phyloP scores from a whole-genome alignment of 1,284 basidiomycete genomes.

The Amylostereum areolatum region DNA sequence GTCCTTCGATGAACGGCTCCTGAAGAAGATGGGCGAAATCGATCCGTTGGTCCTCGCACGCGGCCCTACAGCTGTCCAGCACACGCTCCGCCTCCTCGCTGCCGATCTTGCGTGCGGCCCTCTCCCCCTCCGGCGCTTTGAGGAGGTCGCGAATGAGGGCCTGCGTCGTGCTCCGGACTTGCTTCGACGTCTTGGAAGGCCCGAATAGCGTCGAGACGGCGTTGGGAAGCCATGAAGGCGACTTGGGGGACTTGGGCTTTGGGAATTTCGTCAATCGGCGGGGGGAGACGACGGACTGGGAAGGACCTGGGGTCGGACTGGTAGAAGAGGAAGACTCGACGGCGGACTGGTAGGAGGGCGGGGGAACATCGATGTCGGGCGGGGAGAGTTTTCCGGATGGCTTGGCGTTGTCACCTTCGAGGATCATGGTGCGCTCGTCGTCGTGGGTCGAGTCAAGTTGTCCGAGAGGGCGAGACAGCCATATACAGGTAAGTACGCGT shows the following conservation, averaged over 20 bases:
- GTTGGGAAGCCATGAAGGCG: neutral
- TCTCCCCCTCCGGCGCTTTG: neutral
- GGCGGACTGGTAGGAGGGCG: neutral
- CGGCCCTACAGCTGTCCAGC: neutral
- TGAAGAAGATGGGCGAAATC: neutral
- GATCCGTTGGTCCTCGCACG: neutral
- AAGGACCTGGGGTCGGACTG: neutral
- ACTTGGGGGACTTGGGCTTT: neutral
- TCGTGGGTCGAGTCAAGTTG: no score
- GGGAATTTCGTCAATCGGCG: neutral
- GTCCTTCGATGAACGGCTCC: slow-evolving; percentile 1
- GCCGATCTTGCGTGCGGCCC: no score
- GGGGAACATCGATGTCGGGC: neutral
- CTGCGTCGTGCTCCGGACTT: neutral
- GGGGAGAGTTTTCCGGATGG: no score
- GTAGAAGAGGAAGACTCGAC: neutral
- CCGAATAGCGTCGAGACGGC: neutral
- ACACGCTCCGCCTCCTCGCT: neutral
- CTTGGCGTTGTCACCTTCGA: no score
- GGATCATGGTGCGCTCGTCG: no score
- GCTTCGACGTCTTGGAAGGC: neutral
- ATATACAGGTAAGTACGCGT: no score
- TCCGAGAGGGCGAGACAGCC: no score
- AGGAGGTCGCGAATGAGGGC: neutral
- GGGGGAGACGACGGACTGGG: neutral